Conservation (phyloP, 148 eudicot species). For the Heliosperma pusillum region DNA sequence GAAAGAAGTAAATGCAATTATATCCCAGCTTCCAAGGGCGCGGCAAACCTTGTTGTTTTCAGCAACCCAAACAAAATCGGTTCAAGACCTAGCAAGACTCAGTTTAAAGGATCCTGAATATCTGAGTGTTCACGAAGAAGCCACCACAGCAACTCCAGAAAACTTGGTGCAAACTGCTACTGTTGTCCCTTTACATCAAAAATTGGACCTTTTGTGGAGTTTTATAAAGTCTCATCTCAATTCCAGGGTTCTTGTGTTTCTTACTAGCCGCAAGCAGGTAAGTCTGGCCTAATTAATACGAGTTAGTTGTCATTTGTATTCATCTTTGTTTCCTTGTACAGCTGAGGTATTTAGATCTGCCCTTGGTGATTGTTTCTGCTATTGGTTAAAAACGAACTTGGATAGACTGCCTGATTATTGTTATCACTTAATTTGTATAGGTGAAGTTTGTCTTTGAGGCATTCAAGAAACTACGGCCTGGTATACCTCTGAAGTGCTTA, state of each 20-base stretch:
- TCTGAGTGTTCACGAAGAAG: slow-evolving; percentile 83
- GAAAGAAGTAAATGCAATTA: slow-evolving; percentile 65
- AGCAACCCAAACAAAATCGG: slow-evolving; percentile 93
- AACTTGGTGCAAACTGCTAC: slow-evolving; percentile 67
- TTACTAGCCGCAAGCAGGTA: slow-evolving; percentile 91
- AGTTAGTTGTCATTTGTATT: neutral
- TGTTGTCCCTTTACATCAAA: slow-evolving; percentile 71
- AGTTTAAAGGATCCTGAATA: slow-evolving; percentile 97
- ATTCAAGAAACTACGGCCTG: slow-evolving; percentile 89
- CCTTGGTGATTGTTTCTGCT: neutral
- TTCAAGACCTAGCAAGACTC: slow-evolving; percentile 90
- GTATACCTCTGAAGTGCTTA: slow-evolving; percentile 80
- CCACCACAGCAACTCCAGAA: slow-evolving; percentile 70
- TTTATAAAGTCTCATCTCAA: slow-evolving; percentile 78
- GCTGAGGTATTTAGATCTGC: too few relatives aligned
- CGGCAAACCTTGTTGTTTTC: slow-evolving; percentile 88
- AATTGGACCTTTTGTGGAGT: slow-evolving; percentile 89
- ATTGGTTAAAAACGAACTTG: neutral
- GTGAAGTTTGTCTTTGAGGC: slow-evolving; percentile 80
- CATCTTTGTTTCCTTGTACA: neutral
- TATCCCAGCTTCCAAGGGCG: slow-evolving; percentile 75
- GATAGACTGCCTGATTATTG: neutral
- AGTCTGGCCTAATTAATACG: neutral
- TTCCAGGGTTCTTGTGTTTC: slow-evolving; percentile 82
- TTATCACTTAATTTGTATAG: slow-evolving; percentile 28